Evolutionary conservation across 2,329 filamentous ascomycete genomes (phyloP), one percentile per base, ranked within the genome.

Genomic region (Trichoderma sp.): DNA sequence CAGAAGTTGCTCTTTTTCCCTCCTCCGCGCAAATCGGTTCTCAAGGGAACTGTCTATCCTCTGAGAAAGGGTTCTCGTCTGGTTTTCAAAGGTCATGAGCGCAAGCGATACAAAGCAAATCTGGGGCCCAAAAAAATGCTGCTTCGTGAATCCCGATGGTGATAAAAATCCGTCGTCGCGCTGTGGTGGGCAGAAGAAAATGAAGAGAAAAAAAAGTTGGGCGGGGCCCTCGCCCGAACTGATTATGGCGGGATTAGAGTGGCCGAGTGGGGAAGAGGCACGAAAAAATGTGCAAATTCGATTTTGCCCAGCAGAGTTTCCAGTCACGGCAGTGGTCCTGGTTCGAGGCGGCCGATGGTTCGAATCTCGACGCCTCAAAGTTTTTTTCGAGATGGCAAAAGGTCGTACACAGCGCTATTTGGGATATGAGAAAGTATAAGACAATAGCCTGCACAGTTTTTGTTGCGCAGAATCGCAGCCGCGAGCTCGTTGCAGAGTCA

Each of bases 231-330:
- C 30, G 70, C 62, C 30, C 28, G 53, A 12, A 39, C n/a, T 32
- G 58, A 51, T 43, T 51, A 51, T 53, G 60, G 32, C 57, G 30
- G 30, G 57, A 34, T 30, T 60, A 60, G 39, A 43, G 57, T 72
- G 71, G 71, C 57, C 71, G 71, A 72, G 71, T 70, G 71, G 71
- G 71, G 71, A 72, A 70, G 61, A 51, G 43, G 57, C 65, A 70
- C 26, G 66, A 30, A 57, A 47, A 57, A 58, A 36, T 34, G 6
- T 26, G 57, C 15, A 57, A 14, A 18, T 53, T 58, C 28, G 14
- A 8, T 34, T 62, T 58, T n/a, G 24, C 34, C 34, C 36, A 62
- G n/a, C 36, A 61, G 21, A 53, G 24, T 18, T 56, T 57, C 30
- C 62, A 61, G 63, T 62, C 65, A 21, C 56, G 24, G 43, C n/a